Base-by-base conservation (phyloP, 2,329 filamentous ascomycete species). In the Trichoderma cornu-damae region DNA sequence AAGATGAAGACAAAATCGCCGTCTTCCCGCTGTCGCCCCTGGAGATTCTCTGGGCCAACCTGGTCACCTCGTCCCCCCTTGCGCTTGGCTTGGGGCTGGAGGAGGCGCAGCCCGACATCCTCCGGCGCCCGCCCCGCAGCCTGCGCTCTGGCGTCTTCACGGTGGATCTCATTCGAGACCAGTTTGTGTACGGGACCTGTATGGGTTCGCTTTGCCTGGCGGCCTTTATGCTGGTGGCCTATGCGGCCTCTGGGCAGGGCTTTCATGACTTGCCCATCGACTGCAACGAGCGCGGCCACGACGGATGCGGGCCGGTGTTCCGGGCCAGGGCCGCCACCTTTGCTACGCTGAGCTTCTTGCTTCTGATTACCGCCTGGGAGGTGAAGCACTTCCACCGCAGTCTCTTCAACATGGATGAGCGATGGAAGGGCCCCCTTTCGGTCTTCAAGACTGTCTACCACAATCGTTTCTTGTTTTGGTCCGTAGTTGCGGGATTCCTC, bases 31-130 rank as follows among this genome's bases (percentile, higher is more conserved):
- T 90, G 12, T 85, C 85, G 0, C 86, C 87, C 0, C 79, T 90
- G 3, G 86, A 90, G 66, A 88, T 89, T 65, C 79, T 90, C 30
- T 90, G 87, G 87, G 85, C 87, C 61, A 90, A 89, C 67, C 82
- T 90, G 66, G 80, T 89, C 53, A 90, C 87, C 1, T 88, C 84
- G 1, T 87, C 83, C 6, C 81, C 88, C 63, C 78, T 88, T 1
- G 87, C 87, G 40, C 83, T 90, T 64, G 87, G 87, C 53, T 78
- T 90, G 0, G 87, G 87, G 5, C 82, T 89, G 59, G 87, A 90
- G 66, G 78, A 84, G 58, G 85, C 85, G 0, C 80, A 84, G 30
- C 81, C 84, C 0, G 86, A 89, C 67, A 83, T 90, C 60, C 81
- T 89, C 66, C 68, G 75, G 5, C 83, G 86, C 0, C 83, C 85